Base-by-base conservation (phyloP, 768 basidiomycete species). In the Candolleomyces eurysporus region DNA sequence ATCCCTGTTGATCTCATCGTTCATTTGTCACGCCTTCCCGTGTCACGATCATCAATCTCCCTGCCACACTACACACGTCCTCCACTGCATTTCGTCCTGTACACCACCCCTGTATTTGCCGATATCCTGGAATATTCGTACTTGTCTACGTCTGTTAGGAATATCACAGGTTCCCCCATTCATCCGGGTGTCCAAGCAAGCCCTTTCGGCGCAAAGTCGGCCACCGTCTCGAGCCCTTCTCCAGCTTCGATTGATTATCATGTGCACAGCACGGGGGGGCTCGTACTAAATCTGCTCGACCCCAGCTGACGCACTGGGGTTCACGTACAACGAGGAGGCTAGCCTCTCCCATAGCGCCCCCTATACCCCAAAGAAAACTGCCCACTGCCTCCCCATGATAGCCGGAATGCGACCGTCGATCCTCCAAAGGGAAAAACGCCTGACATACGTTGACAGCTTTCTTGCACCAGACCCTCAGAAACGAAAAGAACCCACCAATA, bases 11-110 rank as follows among this genome's bases (percentile, higher is more conserved):
- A 63, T 64, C 57, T 39, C 17, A 39, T 19, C 40, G 32, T 40
- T 36, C 48, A 63, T 51, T 60, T 59, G 65, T 66, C 63, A 64
- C 65, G 39, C 59, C 36, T 52, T 55, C 58, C 32, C 54, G 36
- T 43, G 49, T 55, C 58, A 55, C 53, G 26, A 40, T 21, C 53
- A 51, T 50, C 48, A 39, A 36, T 19, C 26, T 36, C n/a, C 36
- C 16, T 17, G 21, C 30, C 49, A n/a, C 52, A 10, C 39, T 56
- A 17, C 53, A 55, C 31, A 16, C 54, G 19, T 53, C 21, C 5
- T 42, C 21, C 36, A 56, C 54, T 32, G 30, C 52, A 50, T 26
- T 14, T 51, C 49, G 3, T 21, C 6, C 6, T 36, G 5, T 36
- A 36, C 36, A 36, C 36, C 36, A 36, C 36, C 36, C 17, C 53